Evolutionary conservation across 2,329 filamentous ascomycete genomes (phyloP).

Genomic region (Colletotrichum spinosum): DNA sequence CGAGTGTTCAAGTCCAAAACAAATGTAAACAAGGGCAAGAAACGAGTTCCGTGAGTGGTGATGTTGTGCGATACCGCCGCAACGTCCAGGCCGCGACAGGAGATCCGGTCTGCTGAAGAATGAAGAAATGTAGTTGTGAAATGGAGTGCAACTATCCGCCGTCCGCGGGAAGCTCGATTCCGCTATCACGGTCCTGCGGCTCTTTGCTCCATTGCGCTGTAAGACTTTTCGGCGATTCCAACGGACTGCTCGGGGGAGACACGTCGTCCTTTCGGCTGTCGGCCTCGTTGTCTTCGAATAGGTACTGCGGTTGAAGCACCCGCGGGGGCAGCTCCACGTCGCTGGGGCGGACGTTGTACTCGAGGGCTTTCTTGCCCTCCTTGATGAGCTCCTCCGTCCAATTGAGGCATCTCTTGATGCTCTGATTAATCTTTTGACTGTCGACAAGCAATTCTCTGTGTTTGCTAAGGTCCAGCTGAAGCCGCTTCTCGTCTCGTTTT

Average conservation of each 20-base stretch:
- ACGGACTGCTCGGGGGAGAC: conserved; percentile 32
- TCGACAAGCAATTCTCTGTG: conserved; percentile 91
- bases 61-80: conserved; percentile 37
- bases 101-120: conserved; percentile 33
- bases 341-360: conserved; percentile 81
- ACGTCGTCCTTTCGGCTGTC: conserved; percentile 40
- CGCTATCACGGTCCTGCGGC: conserved; percentile 60
- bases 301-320: conserved; percentile 75
- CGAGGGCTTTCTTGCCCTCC: conserved; percentile 87
- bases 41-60: conserved; percentile 37
- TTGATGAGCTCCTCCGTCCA: conserved; percentile 93
- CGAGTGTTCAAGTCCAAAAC: conserved; percentile 7
- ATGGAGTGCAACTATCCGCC: conserved; percentile 43
- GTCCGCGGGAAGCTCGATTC: conserved; percentile 60
- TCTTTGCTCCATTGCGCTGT: conserved; percentile 35
- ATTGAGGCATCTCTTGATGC: conserved; percentile 86
- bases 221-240: conserved; percentile 22
- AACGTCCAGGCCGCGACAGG: conserved; percentile 32
- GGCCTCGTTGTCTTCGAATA: conserved; percentile 63
- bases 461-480: conserved; percentile 87
- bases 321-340: conserved; percentile 87
- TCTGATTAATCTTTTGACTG: conserved; percentile 95
- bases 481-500: conserved; percentile 82
- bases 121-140: conserved; percentile 7
- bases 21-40: neutral